phyloP scores from a whole-genome alignment of 805 yeast species.

The Hagleromyces aurorensis region DNA sequence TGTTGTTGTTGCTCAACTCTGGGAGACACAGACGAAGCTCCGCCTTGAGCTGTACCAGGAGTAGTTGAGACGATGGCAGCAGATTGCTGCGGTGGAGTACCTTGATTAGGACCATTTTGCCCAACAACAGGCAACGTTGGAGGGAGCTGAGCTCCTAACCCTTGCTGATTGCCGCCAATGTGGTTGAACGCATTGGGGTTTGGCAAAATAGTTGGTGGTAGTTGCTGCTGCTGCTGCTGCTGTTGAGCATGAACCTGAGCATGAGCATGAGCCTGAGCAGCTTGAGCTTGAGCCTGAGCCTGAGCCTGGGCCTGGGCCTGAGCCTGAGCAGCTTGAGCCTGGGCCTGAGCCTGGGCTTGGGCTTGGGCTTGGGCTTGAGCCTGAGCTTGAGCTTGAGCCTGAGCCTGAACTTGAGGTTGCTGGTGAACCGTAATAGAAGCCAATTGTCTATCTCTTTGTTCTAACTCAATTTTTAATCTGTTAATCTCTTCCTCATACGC shows the following conservation, averaged over 20 bases:
- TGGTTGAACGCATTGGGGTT: constrained; percentile 10
- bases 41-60: constrained; percentile 3
- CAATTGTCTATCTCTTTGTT: constrained; percentile 61
- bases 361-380: constrained; percentile 23
- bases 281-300: too few species aligned
- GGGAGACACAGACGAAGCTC: constrained; percentile 7
- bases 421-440: constrained; percentile 34
- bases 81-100: too few species aligned
- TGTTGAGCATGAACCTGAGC: too few species aligned
- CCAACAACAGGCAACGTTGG: too few species aligned
- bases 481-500: constrained; percentile 90
- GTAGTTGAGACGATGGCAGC: constrained; percentile 3
- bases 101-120: too few species aligned
- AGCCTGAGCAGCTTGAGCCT: too few species aligned
- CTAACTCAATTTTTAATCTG: constrained; percentile 79
- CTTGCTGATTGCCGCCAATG: constrained; percentile 9
- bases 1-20: constrained; percentile 5
- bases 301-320: too few species aligned
- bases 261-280: too few species aligned
- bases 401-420: constrained; percentile 34
- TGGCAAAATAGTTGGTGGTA: too few species aligned
- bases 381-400: constrained; percentile 29
- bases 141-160: too few species aligned
- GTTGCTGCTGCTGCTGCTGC: constrained; percentile 13
- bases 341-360: constrained; percentile 22